Conservation (phyloP, 768 basidiomycete species). For the Kwoniella dejecticola region DNA sequence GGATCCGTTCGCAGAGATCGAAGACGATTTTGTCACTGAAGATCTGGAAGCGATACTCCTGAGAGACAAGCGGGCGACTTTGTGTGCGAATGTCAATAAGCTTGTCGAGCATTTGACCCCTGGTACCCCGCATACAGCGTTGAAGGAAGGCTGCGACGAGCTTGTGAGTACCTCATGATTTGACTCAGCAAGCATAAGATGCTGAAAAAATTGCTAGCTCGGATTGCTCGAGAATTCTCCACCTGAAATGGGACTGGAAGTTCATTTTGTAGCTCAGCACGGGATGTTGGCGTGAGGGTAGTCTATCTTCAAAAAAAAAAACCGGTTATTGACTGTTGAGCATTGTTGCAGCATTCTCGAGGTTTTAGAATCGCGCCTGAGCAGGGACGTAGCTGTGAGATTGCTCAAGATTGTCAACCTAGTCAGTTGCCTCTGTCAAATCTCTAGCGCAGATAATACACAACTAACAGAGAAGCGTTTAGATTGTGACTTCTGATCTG, state of each 20-base stretch:
- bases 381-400: conserved; percentile 80
- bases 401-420: conserved; percentile 85
- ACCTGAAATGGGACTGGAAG: conserved; percentile 68
- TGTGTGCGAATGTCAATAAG: conserved; percentile 77
- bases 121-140: conserved; percentile 70
- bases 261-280: conserved; percentile 85
- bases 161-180: conserved; percentile 68
- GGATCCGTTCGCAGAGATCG: conserved; percentile 97
- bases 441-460: not conserved
- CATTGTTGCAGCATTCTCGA: conserved; percentile 65
- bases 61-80: conserved; percentile 87
- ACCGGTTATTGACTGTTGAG: not conserved
- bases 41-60: conserved; percentile 89
- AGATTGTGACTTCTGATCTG: conserved; percentile 67
- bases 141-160: conserved; percentile 83
- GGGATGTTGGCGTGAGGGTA: conserved; percentile 74
- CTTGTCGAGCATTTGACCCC: conserved; percentile 85
- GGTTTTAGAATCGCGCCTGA: conserved; percentile 82
- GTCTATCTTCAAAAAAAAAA: not conserved
- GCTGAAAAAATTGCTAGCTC: too few species aligned
- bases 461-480: not conserved
- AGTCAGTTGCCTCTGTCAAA: conserved; percentile 60
- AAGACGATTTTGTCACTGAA: conserved; percentile 76
- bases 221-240: conserved; percentile 73
- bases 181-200: too few species aligned